Conservation (phyloP, 1,284 basidiomycete species). For the Ustilago hordei region DNA sequence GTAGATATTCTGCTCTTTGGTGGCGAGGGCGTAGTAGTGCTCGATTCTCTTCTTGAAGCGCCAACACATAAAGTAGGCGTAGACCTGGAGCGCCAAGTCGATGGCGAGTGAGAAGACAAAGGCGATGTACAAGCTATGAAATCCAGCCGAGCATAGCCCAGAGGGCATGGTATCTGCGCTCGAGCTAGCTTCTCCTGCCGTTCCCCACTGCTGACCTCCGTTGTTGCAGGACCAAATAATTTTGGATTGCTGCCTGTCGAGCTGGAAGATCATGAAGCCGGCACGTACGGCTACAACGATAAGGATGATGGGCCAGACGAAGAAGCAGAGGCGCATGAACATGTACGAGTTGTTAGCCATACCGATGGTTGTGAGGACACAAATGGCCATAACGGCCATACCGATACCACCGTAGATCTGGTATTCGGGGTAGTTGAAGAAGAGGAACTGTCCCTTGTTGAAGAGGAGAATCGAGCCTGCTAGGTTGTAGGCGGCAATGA, state of each 20-base stretch:
- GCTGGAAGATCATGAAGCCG: constrained; percentile 75
- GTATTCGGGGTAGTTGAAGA: constrained; percentile 77
- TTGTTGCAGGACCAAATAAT: constrained; percentile 79
- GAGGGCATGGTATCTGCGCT: constrained; percentile 73
- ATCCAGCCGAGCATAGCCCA: constrained; percentile 77
- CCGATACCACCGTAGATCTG: constrained; percentile 81
- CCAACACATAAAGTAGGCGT: constrained; percentile 66
- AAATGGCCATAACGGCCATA: constrained; percentile 74
- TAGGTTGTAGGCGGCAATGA: constrained; percentile 78
- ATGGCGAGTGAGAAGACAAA: constrained; percentile 78
- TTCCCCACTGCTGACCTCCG: constrained; percentile 78
- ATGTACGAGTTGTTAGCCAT: constrained; percentile 80
- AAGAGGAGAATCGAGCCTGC: constrained; percentile 79
- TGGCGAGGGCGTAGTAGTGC: constrained; percentile 60
- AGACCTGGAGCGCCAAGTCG: constrained; percentile 80
- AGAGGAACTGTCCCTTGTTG: constrained; percentile 77
- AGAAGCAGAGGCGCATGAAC: constrained; percentile 78
- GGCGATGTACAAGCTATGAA: constrained; percentile 76
- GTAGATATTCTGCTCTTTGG: constrained; percentile 51
- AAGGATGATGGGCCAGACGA: constrained; percentile 80
- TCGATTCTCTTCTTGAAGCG: constrained; percentile 66
- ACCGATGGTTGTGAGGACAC: constrained; percentile 76
- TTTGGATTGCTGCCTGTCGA: constrained; percentile 61
- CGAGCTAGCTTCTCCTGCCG: constrained; percentile 71
- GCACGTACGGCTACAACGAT: constrained; percentile 77